Evolutionary conservation across 371 early-diverging fungal species (phyloP), one percentile per base, ranked within the genome.

Genomic region (Conidiobolus coronatus): DNA sequence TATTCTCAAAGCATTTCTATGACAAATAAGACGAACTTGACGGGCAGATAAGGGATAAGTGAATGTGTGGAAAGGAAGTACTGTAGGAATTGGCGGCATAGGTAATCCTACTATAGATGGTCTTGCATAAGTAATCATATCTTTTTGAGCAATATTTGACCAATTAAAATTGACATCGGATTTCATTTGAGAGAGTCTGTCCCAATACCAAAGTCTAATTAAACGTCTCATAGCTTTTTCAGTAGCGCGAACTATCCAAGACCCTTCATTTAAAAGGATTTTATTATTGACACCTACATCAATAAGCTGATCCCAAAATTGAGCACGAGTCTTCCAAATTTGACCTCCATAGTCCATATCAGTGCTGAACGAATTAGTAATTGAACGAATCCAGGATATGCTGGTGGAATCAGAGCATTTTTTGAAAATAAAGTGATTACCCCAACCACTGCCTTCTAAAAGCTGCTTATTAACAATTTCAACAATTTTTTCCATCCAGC

Each of bases 21-120:
- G 81, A 6, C 82, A 79, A 20, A 89, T 85, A 36, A 88, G 63
- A 3, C 92, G 77, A 6, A 89, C 70, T 63, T 86, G 84, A 19
- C 81, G 71, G 12, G 86, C 71, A 3, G 66, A 62, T 24, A 91
- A 60, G 4, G 83, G 81, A 55, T 89, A 89, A 1, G 88, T 89
- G 49, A 91, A 91, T 0, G 89, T 87, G 56, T 87, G 88, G 65
- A 89, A 91, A 1, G 92, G 92, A 19, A 91, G 58, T 2, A 89
- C 86, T 0, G 88, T 87, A 0, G 86, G 86, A 1, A 85, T 78
- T 2, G 72, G 65, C 0, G 80, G 80, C 15, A 71, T 56, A 0
- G 74, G 52, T 47, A 79, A 52, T 1, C 59, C 60, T 0, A 81
- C 81, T 11, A 84, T 56, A 51, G 58, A 42, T 0, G 81, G 81